Base-by-base conservation (phyloP, 1,139 yeast species). In the Suhomyces ambrosiae region DNA sequence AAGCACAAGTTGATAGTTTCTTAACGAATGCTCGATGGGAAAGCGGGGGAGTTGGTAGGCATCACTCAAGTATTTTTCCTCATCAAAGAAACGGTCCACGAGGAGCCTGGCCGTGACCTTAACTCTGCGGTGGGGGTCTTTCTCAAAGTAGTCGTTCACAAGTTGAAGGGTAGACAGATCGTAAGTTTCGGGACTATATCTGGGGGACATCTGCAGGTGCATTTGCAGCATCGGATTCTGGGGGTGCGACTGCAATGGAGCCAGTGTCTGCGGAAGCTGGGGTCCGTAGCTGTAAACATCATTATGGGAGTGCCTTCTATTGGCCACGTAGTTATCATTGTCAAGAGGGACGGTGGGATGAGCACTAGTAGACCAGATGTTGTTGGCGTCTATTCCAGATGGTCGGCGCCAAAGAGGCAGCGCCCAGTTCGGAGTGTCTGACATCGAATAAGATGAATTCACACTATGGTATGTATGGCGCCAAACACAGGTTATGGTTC, bases 1-100 rank as follows among this genome's bases (percentile, higher is more conserved):
- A 35, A 89, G 65, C 35, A 82, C 82, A 41, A 71, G 57, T 45
- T 65, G 70, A 45, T 60, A 60, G 37, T 60, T 60, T 29, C 64
- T 47, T 22, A 65, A 49, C 4, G 65, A 54, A 21, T 56, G 52
- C 40, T 68, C 74, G 37, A 63, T 54, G 3, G 75, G 74, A 48
- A 70, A 69, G 42, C 64, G 65, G 5, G 75, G 76, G 30, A 71
- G 60, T 46, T 66, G 73, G 47, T 54, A 58, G 27, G 61, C 54
- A 31, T 64, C 70, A 23, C 55, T 47, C 38, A 65, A 54, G 43
- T 49, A 62, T 43, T 54, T 53, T 37, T 57, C 62, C 37, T 53
- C 57, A 17, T 44, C 48, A 22, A 42, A 37, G 29, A 40, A 49
- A 9, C 53, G 49, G 27, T 44, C 44, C 28, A 37, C 40, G 24